Evolutionary conservation across 768 basidiomycete genomes (phyloP).

Genomic region (Termitomyces eurrhizus): DNA sequence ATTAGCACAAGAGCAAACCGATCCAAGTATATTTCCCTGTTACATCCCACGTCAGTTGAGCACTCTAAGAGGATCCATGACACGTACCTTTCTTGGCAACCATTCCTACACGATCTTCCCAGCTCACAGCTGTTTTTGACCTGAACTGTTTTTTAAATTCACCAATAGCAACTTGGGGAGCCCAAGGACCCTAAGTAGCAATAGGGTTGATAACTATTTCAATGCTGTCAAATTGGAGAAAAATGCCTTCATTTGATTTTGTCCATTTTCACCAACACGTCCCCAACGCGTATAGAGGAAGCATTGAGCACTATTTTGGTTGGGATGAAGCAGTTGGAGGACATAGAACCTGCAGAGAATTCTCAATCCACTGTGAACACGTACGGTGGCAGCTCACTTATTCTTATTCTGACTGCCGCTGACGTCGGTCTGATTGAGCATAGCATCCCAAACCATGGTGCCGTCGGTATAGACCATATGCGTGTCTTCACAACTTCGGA

Average conservation of each 20-base stretch:
- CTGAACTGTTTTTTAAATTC: constrained; percentile 63
- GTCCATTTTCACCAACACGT: constrained; percentile 56
- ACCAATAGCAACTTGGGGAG: constrained; percentile 31
- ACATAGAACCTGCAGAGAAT: constrained; percentile 47
- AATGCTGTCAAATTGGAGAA: neutral
- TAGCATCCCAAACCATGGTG: constrained; percentile 48
- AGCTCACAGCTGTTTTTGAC: constrained; percentile 43
- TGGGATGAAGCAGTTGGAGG: constrained; percentile 50
- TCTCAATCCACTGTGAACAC: neutral
- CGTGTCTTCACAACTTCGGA: constrained; percentile 29
- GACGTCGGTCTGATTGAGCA: constrained; percentile 59
- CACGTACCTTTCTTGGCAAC: constrained; percentile 43
- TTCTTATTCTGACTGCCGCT: constrained; percentile 49
- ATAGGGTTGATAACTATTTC: neutral
- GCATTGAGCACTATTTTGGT: constrained; percentile 31
- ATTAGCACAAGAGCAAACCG: constrained; percentile 29
- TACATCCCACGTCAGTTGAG: neutral
- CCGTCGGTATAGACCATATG: constrained; percentile 47
- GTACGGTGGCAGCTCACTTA: constrained; percentile 31
- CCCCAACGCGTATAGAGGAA: constrained; percentile 55
- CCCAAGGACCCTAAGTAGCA: constrained; percentile 42
- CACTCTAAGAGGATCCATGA: neutral
- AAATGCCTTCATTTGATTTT: constrained; percentile 43
- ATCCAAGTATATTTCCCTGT: constrained; percentile 60
- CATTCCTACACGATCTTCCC: constrained; percentile 52